Conservation (phyloP, 345 rosid genomes). For the Murraya koenigii region DNA sequence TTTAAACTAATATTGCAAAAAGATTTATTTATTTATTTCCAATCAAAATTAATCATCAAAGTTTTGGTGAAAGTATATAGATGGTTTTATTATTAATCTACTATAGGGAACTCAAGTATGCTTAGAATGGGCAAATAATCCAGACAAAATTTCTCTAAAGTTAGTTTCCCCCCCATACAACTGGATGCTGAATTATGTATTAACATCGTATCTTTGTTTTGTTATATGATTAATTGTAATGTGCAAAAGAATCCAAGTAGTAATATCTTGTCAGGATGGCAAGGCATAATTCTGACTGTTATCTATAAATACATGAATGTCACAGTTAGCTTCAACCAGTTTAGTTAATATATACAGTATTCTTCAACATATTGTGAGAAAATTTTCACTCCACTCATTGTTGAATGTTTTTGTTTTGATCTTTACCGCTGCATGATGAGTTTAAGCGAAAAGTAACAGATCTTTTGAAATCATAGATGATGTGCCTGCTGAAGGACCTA, state of each 20-base stretch:
- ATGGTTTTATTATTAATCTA: not conserved
- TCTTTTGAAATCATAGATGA: conserved; percentile 27
- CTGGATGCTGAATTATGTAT: not conserved
- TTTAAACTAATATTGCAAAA: conserved; percentile 6
- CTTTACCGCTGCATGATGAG: not conserved
- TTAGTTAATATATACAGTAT: not conserved
- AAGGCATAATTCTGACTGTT: not conserved
- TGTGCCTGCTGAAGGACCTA: conserved; percentile 35
- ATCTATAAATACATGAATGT: not conserved
- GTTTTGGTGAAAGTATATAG: not conserved
- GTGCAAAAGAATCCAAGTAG: not conserved
- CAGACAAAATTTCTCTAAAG: not conserved
- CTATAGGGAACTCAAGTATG: not conserved
- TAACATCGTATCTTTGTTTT: not conserved
- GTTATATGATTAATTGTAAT: not conserved
- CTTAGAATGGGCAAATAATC: not conserved
- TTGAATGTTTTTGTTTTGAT: not conserved
- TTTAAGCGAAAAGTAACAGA: conserved; percentile 5
- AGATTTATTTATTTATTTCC: not conserved
- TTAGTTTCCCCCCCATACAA: not conserved
- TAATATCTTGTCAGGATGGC: not conserved
- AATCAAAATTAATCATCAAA: not conserved
- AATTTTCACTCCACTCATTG: not conserved
- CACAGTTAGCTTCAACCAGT: not conserved
- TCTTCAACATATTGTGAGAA: not conserved